Evolutionary conservation across 805 yeast species (phyloP), one percentile per base, ranked within the genome.

Genomic region (Candida berthetii): DNA sequence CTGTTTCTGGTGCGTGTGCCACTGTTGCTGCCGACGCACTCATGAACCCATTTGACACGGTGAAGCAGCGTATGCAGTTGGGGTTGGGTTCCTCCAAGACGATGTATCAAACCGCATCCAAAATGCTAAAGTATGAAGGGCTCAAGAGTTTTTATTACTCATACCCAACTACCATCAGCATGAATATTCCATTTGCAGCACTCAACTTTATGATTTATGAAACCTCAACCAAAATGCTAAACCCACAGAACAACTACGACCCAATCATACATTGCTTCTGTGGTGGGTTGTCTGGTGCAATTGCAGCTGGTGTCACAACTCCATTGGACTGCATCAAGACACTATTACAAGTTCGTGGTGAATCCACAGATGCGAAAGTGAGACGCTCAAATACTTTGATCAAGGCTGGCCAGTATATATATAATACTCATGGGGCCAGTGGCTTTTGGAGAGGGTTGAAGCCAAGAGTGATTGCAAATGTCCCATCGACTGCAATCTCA

Each of bases 31-130:
- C 91, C 3, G 98, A 91, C 62, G 96, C 96, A 2, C 71, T 93
- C 50, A 91, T 91, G 98, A 91, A 93, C 48, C 99, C 99, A 25
- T 91, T 91, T 56, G 99, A 91, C 57, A 95, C 91, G 22, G 68
- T 93, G 43, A 91, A 91, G 61, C 99, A 91, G 67, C 75, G 98
- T 64, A 89, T 91, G 96, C 99, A 91, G 64, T 54, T 75, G 31
- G 59, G 60, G 11, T 48, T 62, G 34, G 43, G 43, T 45, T 37
- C 40, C 35, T 40, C 42, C 27, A 41, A 47, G 40, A 33, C 47
- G 39, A 57, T 45, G 61, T 48, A 61, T 34, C 55, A 61, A 37
- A 55, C 69, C 7, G 76, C 80, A 2, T 58, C 61, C 29, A 55
- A 66, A 31, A 76, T 85, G 42, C 80, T 79, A 57, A 60, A 60